Evolutionary conservation across 2,329 filamentous ascomycete genomes (phyloP), one percentile per base, ranked within the genome.

Genomic region (Penicillium paneum): DNA sequence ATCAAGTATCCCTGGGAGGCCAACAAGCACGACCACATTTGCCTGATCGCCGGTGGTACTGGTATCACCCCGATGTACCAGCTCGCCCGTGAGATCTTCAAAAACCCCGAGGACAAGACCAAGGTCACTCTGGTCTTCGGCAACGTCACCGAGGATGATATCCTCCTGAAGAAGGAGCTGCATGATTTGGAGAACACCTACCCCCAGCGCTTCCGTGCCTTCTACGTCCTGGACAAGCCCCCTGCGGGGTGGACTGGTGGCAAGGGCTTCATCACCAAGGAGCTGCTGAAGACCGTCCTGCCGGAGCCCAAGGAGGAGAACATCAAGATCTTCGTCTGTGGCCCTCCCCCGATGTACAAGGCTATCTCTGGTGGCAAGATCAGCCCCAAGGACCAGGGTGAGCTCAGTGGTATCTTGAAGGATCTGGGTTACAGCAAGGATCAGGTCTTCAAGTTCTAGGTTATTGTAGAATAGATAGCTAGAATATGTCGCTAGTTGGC

Each of bases 11-110:
- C 84, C 31, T 97, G 92, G 92, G 71, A 84, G 49, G 70, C 87
- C 64, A 97, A 97, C 83, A 97, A 96, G 84, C 92, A 97, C 79
- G 79, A 90, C 57, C 91, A 97, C 80, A 71, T 79, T 63, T 72
- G 69, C 48, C 62, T 79, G 65, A 75, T 99, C 60, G 91, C 93
- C n/a, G 94, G 94, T 67, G 94, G 94, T 62, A 97, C 94, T 8
- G 94, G 94, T 58, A 96, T 99, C 74, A 94, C 94, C 11, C 94
- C 94, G 64, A 97, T 97, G 93, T 97, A 90, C 82, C 94, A 99
- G 81, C 86, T 99, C 42, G 81, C 85, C 62, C 90, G 90, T 59
- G 83, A 87, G 70, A 96, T 99, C 78, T 96, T 97, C 86, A 90
- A 88, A 77, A 96, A 97, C 83, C 91, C 93, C 57, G 84, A 90